Percentiles rank a stretch among this genome's conserved stretches.
Conservation (phyloP, 129 eudicot species). For the Erigeron canadensis region DNA sequence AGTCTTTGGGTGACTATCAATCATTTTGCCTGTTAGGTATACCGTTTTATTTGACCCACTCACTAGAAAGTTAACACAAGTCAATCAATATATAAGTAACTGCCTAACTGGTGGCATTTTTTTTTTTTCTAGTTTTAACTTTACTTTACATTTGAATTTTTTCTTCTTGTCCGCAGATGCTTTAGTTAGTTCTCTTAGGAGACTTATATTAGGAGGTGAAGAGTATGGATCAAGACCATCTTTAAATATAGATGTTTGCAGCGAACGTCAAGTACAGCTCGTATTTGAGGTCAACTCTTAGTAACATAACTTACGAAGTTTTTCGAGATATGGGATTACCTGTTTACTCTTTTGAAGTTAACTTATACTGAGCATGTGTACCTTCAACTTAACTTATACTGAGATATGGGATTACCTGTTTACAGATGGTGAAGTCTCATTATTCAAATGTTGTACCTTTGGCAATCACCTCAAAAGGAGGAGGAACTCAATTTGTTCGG, state of each 20-base stretch:
- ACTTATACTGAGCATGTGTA: constrained; percentile 1
- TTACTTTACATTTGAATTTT: not conserved
- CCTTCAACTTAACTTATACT: too few relatives aligned
- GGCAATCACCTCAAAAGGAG: constrained; percentile 56
- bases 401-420: not conserved
- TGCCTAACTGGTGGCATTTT: not conserved
- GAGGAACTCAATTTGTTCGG: constrained; percentile 65
- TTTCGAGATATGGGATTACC: not conserved
- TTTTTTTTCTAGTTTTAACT: not conserved
- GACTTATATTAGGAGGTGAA: constrained; percentile 60
- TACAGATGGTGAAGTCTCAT: constrained; percentile 61
- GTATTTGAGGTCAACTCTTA: constrained; percentile 54
- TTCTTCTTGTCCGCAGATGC: constrained; percentile 54
- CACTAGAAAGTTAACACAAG: not conserved
- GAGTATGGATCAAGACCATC: constrained; percentile 79
- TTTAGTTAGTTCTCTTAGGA: constrained; percentile 65
- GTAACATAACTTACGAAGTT: not conserved
- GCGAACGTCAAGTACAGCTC: constrained; percentile 96
- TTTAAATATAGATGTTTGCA: constrained; percentile 81
- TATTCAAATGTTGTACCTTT: constrained; percentile 65
- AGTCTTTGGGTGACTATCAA: not conserved
- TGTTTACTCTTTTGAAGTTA: constrained; percentile 8
- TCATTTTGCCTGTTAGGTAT: not conserved
- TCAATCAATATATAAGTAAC: not conserved
- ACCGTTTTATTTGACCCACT: not conserved